Base-by-base conservation (phyloP, 306 rosid species). In the Vigna mungo region DNA sequence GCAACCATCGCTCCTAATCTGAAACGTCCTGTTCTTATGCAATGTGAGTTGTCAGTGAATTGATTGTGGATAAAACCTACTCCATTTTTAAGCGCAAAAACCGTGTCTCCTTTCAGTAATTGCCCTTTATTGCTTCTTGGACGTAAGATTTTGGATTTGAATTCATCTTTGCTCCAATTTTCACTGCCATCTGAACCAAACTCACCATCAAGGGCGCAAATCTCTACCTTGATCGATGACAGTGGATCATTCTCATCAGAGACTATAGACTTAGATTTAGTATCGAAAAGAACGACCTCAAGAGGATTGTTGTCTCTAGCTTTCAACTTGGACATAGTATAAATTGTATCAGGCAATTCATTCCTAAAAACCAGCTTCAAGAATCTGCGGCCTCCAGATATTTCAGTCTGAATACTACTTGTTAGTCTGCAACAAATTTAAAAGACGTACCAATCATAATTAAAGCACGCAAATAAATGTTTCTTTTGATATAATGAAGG, bases 91-190 rank as follows among this genome's bases (percentile, higher is more conserved):
- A 66, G 18, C 0, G 12, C 13, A 11, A 66, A 43, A 11, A 34
- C 37, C 7, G 9, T 11, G 8, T 81, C 77, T 4, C 96, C 92
- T 2, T 20, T 54, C 25, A 90, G 59, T 30, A 88, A 76, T 8
- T 67, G 76, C 64, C 87, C 82, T 73, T 32, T 89, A 1, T 81
- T 72, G 4, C 75, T 65, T 47, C 91, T 78, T 82, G 37, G 72
- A 4, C 27, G 65, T 12, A 75, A 61, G 63, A 85, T 60, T 7
- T 68, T 79, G 63, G 65, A 52, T 12, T 65, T 72, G 84, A 88
- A 88, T 21, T 85, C 86, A 5, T 2, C 54, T 66, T 72, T 70
- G 0, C 80, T 78, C 94, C 92, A 86, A 51, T 90, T 77, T 27
- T 85, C 87, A 34, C 18, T 59, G 1, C 67, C 86, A 61, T 67